These are phyloP conservation scores for Acanthamoeba rhysodes DNA, from an alignment of 208 protist genomes.

Conservation along the genomic window DNA sequence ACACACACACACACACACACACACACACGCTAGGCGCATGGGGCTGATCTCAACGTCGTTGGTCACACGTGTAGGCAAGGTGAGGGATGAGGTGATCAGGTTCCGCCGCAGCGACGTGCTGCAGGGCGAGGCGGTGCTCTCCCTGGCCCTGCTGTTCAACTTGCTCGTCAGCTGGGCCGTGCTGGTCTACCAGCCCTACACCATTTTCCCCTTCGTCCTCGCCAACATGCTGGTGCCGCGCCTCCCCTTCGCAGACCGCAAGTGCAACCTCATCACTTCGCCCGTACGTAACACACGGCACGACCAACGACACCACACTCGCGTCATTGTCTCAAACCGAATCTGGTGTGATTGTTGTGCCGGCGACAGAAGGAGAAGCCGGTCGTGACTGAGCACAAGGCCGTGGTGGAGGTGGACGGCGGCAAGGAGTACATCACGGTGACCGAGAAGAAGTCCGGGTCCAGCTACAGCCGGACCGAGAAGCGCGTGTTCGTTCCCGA, in stretches of 20 bases:
- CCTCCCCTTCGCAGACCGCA: neutral
- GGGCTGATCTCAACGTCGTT: neutral
- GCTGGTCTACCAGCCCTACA: constrained; percentile 23
- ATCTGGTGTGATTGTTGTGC: too few relatives aligned
- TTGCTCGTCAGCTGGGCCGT: neutral
- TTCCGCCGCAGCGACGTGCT: neutral
- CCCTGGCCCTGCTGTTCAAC: neutral
- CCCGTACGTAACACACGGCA: neutral
- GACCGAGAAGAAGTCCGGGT: neutral
- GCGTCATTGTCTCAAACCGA: too few relatives aligned
- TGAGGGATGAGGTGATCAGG: neutral
- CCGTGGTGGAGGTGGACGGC: neutral
- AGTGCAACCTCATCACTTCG: neutral
- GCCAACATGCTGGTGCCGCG: neutral
- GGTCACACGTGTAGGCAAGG: neutral
- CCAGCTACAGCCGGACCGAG: neutral
- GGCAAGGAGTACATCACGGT: constrained; percentile 26
- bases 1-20: neutral
- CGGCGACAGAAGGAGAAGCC: neutral
- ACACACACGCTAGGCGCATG: neutral
- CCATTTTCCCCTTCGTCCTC: neutral
- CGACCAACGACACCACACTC: too few relatives aligned
- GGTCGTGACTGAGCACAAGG: neutral
- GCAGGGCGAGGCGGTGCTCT: neutral
- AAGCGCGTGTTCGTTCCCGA: neutral